These are phyloP conservation scores for Sarocladiaceae sp. DNA, from an alignment of 2,329 filamentous ascomycete genomes.

Conservation along the genomic window DNA sequence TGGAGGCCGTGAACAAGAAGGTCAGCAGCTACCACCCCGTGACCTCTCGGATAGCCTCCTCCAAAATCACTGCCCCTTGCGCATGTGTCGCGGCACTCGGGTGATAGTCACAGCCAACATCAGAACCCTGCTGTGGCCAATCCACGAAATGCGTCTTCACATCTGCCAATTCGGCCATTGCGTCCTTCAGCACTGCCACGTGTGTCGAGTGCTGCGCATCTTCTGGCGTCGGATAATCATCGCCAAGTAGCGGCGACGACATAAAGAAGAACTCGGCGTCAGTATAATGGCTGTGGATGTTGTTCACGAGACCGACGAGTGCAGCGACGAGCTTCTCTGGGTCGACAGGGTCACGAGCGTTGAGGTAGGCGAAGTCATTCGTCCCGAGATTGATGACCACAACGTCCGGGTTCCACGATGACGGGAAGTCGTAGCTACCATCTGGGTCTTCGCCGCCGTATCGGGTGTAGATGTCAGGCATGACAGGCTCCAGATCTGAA, in stretches of 20 bases:
- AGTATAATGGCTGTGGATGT: slow-evolving; percentile 29
- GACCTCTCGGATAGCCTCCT: slow-evolving; percentile 19
- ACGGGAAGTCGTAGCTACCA: slow-evolving; percentile 32
- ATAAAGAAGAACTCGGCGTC: slow-evolving; percentile 34
- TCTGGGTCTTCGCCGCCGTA: slow-evolving; percentile 36
- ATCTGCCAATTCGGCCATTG: slow-evolving; percentile 22
- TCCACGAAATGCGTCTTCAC: slow-evolving; percentile 33
- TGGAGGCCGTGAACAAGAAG: too few species aligned
- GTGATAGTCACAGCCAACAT: slow-evolving; percentile 39
- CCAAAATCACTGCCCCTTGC: slow-evolving; percentile 23
- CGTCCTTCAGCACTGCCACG: slow-evolving; percentile 26
- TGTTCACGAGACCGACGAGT: slow-evolving; percentile 26
- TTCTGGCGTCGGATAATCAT: slow-evolving; percentile 28
- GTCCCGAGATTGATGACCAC: slow-evolving; percentile 41
- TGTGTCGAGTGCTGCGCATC: slow-evolving; percentile 35
- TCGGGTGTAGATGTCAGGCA: slow-evolving; percentile 36
- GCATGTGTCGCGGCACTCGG: slow-evolving; percentile 34
- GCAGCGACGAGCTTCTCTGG: slow-evolving; percentile 21
- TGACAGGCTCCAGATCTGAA: slow-evolving; percentile 26
- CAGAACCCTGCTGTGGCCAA: slow-evolving; percentile 34
- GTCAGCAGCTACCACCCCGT: slow-evolving; percentile 15
- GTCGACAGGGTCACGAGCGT: slow-evolving; percentile 23
- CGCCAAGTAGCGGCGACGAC: slow-evolving; percentile 33
- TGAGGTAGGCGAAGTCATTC: slow-evolving; percentile 36
- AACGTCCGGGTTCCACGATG: slow-evolving; percentile 22